Evolutionary conservation across 2,329 filamentous ascomycete species (phyloP).

Genomic region (Thermothelomyces thermophilus): DNA sequence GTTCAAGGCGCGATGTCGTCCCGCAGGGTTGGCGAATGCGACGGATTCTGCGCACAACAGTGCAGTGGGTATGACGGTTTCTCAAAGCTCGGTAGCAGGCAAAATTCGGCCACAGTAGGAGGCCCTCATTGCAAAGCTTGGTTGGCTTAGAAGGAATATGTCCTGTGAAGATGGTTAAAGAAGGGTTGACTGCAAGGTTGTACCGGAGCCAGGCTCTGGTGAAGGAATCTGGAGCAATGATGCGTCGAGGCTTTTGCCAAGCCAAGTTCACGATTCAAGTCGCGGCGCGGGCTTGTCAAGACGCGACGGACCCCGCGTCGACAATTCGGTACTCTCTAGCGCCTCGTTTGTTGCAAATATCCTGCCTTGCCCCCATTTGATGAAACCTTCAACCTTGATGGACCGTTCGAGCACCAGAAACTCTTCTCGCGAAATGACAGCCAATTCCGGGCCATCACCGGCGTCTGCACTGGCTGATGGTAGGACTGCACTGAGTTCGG

Average conservation of each 20-base stretch:
- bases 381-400: no score
- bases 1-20: background rate
- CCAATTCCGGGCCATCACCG: no score
- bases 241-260: slow-evolving; percentile 1
- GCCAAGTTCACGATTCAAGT: background rate
- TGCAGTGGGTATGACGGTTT: background rate
- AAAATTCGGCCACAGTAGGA: background rate
- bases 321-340: background rate
- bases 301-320: slow-evolving; percentile 9
- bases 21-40: background rate
- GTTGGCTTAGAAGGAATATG: background rate
- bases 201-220: background rate
- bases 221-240: background rate
- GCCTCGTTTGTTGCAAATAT: background rate
- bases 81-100: background rate
- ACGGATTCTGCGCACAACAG: background rate
- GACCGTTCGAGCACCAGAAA: no score
- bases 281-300: slow-evolving; percentile 1
- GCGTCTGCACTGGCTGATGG: no score
- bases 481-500: no score
- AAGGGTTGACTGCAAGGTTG: background rate
- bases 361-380: no score
- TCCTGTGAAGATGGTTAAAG: background rate
- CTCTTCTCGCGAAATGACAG: no score
- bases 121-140: slow-evolving; percentile 1